These are phyloP conservation scores for Cetraspora pellucida DNA, from an alignment of 192 early-diverging fungal genomes.

Conservation along the genomic window DNA sequence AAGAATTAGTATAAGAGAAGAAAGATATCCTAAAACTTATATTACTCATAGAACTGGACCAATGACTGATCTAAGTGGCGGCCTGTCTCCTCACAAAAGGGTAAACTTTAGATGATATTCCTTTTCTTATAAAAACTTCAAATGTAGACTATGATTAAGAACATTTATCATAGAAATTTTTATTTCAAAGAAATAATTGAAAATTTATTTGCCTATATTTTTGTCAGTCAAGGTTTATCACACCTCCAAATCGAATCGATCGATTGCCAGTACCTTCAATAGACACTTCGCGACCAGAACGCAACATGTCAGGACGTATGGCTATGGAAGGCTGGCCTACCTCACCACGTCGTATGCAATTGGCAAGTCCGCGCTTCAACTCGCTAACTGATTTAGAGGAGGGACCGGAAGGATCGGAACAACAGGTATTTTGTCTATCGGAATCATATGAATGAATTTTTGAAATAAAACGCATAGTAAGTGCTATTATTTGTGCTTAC, in stretches of 20 bases:
- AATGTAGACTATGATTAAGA: background rate
- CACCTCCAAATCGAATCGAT: background rate
- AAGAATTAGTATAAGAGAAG: conserved; percentile 17
- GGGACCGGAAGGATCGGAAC: conserved; percentile 15
- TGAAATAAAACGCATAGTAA: background rate
- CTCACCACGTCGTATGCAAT: conserved; percentile 27
- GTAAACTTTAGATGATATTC: background rate
- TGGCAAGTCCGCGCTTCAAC: conserved; percentile 28
- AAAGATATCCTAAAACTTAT: conserved; percentile 21
- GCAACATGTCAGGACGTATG: background rate
- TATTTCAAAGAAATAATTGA: background rate
- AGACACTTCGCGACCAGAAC: conserved; percentile 17
- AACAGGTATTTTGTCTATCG: conserved; percentile 16
- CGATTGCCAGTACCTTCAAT: conserved; percentile 12
- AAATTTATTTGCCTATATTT: background rate
- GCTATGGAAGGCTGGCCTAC: conserved; percentile 28
- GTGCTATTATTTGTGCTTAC: background rate
- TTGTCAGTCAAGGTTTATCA: conserved; percentile 19
- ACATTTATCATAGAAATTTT: background rate
- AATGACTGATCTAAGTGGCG: conserved; percentile 18
- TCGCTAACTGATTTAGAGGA: conserved; percentile 27
- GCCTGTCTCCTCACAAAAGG: conserved; percentile 6
- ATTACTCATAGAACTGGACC: background rate
- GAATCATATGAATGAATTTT: background rate
- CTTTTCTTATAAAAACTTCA: background rate